phyloP scores from a whole-genome alignment of 2,329 filamentous ascomycete species.

The Calonectria pseudoturangicola region DNA sequence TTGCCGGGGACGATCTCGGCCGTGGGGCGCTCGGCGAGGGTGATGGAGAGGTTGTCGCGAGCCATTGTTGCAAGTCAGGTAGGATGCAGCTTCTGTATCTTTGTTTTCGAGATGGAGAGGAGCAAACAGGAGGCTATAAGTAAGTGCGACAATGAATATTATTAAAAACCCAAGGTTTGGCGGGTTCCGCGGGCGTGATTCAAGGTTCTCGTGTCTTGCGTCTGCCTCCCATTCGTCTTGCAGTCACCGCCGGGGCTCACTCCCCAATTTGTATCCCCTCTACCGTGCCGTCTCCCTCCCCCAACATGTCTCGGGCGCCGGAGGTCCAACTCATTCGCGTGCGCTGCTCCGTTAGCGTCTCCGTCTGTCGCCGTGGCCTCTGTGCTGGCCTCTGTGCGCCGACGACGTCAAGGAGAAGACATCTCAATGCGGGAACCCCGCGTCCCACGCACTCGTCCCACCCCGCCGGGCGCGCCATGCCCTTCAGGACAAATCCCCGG shows the following conservation, averaged over 20 bases:
- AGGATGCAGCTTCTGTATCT: neutral
- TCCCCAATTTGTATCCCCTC: slow-evolving; percentile 17
- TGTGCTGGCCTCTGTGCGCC: slow-evolving; percentile 27
- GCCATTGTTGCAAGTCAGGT: slow-evolving; percentile 59
- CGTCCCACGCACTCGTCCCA: slow-evolving; percentile 35
- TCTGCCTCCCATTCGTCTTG: neutral
- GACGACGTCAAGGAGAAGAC: slow-evolving; percentile 13
- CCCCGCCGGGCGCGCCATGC: slow-evolving; percentile 49
- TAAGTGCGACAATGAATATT: neutral
- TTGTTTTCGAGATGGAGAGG: neutral
- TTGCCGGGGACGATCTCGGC: slow-evolving; percentile 77
- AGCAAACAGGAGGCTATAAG: neutral
- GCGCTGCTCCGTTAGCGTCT: neutral
- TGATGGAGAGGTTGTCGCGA: slow-evolving; percentile 69
- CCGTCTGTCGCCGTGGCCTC: slow-evolving; percentile 11
- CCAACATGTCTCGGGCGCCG: slow-evolving; percentile 17
- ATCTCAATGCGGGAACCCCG: slow-evolving; percentile 38
- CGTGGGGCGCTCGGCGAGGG: slow-evolving; percentile 79
- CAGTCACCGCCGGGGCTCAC: slow-evolving; percentile 3
- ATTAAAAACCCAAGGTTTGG: neutral
- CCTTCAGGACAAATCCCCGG: slow-evolving; percentile 50
- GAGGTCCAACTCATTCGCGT: slow-evolving; percentile 1
- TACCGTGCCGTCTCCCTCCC: neutral
- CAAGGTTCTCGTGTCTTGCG: slow-evolving; percentile 17
- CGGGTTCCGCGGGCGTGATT: slow-evolving; percentile 1